A percentile compares a stretch with the other conserved stretches of the same genome.
Conservation (phyloP, 345 rosid genomes). For the Cardamine resedifolia region DNA sequence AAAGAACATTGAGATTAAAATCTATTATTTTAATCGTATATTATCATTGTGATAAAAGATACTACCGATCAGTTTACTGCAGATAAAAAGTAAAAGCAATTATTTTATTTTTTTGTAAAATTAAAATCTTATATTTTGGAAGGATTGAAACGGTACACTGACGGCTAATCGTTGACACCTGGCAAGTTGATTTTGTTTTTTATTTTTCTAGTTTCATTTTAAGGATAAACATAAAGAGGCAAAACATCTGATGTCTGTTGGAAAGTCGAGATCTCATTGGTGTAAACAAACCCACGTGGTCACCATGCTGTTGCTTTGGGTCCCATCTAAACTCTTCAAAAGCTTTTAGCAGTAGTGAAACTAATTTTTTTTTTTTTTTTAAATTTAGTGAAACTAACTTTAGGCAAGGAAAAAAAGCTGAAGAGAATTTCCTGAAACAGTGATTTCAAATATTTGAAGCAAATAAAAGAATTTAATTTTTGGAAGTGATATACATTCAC, state of each 20-base stretch:
- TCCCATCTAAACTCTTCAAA: slow-evolving; percentile 3
- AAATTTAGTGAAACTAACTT: not conserved
- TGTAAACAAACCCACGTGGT: slow-evolving; percentile 33
- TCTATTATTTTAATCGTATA: no score
- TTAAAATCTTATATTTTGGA: not conserved
- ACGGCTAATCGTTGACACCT: slow-evolving; percentile 16
- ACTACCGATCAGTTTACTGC: no score
- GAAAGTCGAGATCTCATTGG: slow-evolving; percentile 31
- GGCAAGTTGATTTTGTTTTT: not conserved
- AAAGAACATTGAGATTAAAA: no score
- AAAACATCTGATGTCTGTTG: not conserved
- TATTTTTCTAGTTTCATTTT: not conserved
- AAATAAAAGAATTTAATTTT: not conserved
- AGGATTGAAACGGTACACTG: not conserved
- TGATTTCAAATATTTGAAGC: not conserved
- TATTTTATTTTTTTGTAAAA: not conserved
- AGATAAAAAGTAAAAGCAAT: not conserved
- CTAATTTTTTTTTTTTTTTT: no score
- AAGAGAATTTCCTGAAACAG: not conserved
- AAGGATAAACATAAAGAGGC: not conserved
- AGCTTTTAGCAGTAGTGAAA: not conserved
- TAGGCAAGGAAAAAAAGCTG: not conserved
- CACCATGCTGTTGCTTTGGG: slow-evolving; percentile 15
- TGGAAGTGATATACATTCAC: not conserved
- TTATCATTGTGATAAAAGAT: no score